Conservation (phyloP, 257 asterid species). For the Coffea eugenioides region DNA sequence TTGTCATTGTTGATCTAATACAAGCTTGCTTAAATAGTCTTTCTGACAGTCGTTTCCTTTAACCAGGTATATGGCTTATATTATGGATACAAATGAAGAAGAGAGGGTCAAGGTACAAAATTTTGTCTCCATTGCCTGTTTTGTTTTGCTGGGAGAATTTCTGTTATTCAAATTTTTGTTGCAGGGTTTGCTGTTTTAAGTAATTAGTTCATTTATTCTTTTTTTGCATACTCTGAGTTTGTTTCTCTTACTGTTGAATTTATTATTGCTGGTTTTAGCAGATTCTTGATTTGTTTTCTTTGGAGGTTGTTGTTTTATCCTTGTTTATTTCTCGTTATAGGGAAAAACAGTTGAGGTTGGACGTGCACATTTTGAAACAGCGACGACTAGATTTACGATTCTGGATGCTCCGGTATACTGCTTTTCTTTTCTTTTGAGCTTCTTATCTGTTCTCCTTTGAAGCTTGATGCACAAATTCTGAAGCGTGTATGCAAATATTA, state of each 20-base stretch:
- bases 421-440: background rate
- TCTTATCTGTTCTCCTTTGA: background rate
- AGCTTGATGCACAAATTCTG: background rate
- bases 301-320: background rate
- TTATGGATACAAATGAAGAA: slow-evolving; percentile 99
- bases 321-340: slow-evolving; percentile 32
- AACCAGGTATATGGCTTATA: slow-evolving; percentile 94
- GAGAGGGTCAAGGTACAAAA: slow-evolving; percentile 85
- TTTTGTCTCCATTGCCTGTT: background rate
- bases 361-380: slow-evolving; percentile 98
- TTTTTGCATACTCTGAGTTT: background rate
- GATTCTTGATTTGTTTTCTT: background rate
- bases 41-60: background rate
- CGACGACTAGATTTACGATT: slow-evolving; percentile 86
- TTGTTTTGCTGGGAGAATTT: background rate
- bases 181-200: background rate
- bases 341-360: slow-evolving; percentile 99
- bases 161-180: background rate
- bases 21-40: background rate
- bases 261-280: background rate
- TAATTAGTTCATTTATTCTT: slow-evolving; percentile 3
- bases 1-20: background rate
- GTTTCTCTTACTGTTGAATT: background rate
- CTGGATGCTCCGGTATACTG: slow-evolving; percentile 89
- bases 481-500: background rate